Base-by-base conservation (phyloP, 2,329 filamentous ascomycete species). In the Ophiocordyceps unilateralis region DNA sequence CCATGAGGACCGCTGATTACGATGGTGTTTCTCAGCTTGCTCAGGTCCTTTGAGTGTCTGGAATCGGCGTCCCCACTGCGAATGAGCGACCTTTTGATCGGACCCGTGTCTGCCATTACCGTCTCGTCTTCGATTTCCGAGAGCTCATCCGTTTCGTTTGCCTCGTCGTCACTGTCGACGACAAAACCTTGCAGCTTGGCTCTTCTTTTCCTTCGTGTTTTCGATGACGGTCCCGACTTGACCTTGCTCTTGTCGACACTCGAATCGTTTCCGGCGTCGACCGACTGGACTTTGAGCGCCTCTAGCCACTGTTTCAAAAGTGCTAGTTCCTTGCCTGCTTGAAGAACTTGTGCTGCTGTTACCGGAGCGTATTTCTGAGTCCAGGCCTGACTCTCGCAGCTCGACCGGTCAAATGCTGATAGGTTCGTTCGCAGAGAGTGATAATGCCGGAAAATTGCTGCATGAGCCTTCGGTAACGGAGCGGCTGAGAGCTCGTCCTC, bases 1-100 rank as follows among this genome's bases (percentile, higher is more conserved):
- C 91, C 91, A 50, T 83, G 72, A 3, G 89, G 86, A 0, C 91
- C 91, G 53, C 86, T 95, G 26, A 98, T 68, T 8, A 98, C 66
- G n/a, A 95, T 74, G 0, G 81, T 75, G 59, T 95, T 95, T 41
- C 71, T 70, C 26, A 81, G 57, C 40, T 72, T 74, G 9, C 59
- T 55, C 12, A 59, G 53, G 8, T 68, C 65, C 45, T 67, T 72
- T 22, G 56, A 51, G 20, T 54, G 55, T 43, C 58, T 66, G 37
- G 52, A 48, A 2, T 52, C 49, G 11, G 55, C 47, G 42, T 62
- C 56, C 6, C 59, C 63, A 47, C 58, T 63, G 44, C 68, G 67
- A 34, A 81, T 58, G 2, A 80, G 69, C 11, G 73, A 74, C 52
- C 68, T 75, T 57, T 64, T 74, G 40, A 48, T 23, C 44, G 65